Percentiles rank a stretch among this genome's conserved stretches.
Conservation (phyloP, 352 stramenopile genomes). For the Vaucheria bursata region DNA sequence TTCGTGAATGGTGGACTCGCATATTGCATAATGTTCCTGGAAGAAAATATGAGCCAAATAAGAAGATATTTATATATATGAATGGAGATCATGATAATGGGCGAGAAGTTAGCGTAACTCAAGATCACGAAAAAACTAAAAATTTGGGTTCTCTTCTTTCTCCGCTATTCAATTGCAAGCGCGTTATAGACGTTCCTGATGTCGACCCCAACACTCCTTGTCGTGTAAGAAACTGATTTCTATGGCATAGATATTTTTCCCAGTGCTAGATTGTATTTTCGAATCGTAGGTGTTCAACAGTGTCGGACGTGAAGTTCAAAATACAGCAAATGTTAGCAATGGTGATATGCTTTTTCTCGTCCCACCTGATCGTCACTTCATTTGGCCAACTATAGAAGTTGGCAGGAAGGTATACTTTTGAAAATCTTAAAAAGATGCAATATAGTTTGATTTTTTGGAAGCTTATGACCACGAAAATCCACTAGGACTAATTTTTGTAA, state of each 20-base stretch:
- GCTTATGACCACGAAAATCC: too few relatives aligned
- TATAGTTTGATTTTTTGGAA: background rate
- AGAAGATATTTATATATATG: background rate
- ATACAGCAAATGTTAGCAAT: conserved; percentile 25
- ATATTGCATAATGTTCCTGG: too few relatives aligned
- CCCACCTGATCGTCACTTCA: conserved; percentile 33
- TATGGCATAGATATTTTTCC: too few relatives aligned
- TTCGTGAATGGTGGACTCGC: too few relatives aligned
- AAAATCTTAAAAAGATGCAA: background rate
- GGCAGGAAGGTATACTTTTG: conserved; percentile 18
- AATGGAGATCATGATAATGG: background rate
- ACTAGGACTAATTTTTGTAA: too few relatives aligned
- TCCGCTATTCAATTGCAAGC: background rate
- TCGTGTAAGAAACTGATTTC: background rate
- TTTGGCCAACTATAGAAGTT: conserved; percentile 39
- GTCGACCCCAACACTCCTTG: background rate
- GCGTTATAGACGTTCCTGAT: background rate
- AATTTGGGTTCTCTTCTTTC: background rate
- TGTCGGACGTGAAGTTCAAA: conserved; percentile 16
- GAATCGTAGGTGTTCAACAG: conserved; percentile 30
- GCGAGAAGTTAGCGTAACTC: background rate
- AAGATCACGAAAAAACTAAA: background rate
- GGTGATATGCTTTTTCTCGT: conserved; percentile 35
- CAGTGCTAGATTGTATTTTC: background rate
- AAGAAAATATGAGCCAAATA: too few relatives aligned